Evolutionary conservation across 805 yeast genomes (phyloP).

Genomic region (Isabelozyma pseudorhagii): DNA sequence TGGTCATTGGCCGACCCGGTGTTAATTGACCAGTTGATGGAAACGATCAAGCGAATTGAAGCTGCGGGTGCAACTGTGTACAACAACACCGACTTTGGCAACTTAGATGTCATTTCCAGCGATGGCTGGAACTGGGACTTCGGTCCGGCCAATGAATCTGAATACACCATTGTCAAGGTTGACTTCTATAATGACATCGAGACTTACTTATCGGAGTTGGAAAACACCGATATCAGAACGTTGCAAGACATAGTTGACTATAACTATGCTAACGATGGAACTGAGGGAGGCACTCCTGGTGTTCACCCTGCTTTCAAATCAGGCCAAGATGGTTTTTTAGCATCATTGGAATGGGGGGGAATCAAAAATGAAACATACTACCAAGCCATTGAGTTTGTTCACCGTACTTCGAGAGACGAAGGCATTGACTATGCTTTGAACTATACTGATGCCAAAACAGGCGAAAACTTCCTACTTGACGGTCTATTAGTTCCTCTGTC

Average conservation of each 20-base stretch:
- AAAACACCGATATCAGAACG: conserved; percentile 17
- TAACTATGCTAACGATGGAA: conserved; percentile 16
- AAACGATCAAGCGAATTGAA: conserved; percentile 12
- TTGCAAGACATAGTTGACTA: conserved; percentile 22
- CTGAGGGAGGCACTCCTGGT: conserved; percentile 19
- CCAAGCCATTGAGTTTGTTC: conserved; percentile 23
- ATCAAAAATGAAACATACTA: conserved; percentile 22
- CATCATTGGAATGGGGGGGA: conserved; percentile 21
- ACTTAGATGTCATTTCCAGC: conserved; percentile 19
- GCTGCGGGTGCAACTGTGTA: conserved; percentile 23
- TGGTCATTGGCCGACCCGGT: conserved; percentile 11
- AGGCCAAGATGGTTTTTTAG: conserved; percentile 24
- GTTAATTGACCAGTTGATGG: conserved; percentile 12
- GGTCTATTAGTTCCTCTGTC: conserved; percentile 8
- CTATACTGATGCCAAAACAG: conserved; percentile 18
- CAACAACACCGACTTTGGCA: conserved; percentile 21
- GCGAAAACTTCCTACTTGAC: conserved; percentile 19
- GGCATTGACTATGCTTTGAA: conserved; percentile 26
- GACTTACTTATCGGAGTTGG: conserved; percentile 15
- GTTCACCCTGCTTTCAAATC: conserved; percentile 21
- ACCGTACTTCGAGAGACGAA: conserved; percentile 23
- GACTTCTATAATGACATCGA: conserved; percentile 23
- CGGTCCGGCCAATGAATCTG: conserved; percentile 22
- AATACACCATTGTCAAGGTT: conserved; percentile 24
- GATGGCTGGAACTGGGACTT: conserved; percentile 27